Evolutionary conservation across 1,139 yeast genomes (phyloP).

Genomic region (Geotrichum candidum): DNA sequence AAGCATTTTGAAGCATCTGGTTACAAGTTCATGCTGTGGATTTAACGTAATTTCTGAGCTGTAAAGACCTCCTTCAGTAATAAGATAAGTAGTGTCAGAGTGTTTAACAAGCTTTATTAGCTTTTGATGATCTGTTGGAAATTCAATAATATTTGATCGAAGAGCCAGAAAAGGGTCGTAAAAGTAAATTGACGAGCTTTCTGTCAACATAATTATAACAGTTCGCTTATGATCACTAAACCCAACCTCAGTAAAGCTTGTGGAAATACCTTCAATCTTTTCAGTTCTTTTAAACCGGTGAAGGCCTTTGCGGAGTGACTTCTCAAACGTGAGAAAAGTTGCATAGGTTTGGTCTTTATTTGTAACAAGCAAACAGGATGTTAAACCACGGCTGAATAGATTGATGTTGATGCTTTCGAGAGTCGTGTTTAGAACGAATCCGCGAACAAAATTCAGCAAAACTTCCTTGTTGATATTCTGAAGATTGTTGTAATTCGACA

Average conservation of each 20-base stretch:
- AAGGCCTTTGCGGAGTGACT: not conserved
- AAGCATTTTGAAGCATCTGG: slow-evolving; percentile 23
- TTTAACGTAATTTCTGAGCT: slow-evolving; percentile 9
- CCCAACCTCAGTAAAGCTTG: slow-evolving; percentile 2
- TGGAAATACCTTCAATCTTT: slow-evolving; percentile 1
- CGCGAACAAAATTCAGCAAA: slow-evolving; percentile 7
- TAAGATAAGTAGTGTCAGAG: slow-evolving; percentile 6
- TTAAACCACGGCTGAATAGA: not conserved
- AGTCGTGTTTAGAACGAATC: slow-evolving; percentile 2
- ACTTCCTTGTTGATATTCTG: slow-evolving; percentile 10
- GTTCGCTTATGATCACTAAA: not conserved
- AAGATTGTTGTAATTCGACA: not conserved
- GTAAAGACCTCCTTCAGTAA: slow-evolving; percentile 9
- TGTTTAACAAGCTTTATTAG: slow-evolving; percentile 12
- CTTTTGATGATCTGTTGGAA: slow-evolving; percentile 17
- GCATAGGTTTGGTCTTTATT: not conserved
- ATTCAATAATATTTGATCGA: slow-evolving; percentile 35
- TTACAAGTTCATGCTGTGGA: slow-evolving; percentile 49
- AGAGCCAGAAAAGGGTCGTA: slow-evolving; percentile 63
- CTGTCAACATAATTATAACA: slow-evolving; percentile 1
- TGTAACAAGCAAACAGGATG: not conserved
- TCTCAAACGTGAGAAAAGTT: slow-evolving; percentile 9
- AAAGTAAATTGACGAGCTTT: slow-evolving; percentile 35
- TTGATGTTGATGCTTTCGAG: not conserved
- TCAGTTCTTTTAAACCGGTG: slow-evolving; percentile 4